Percentiles rank a stretch among this genome's conserved stretches.
phyloP scores from a whole-genome alignment of 2,329 filamentous ascomycete species.

The Botrytis porri region DNA sequence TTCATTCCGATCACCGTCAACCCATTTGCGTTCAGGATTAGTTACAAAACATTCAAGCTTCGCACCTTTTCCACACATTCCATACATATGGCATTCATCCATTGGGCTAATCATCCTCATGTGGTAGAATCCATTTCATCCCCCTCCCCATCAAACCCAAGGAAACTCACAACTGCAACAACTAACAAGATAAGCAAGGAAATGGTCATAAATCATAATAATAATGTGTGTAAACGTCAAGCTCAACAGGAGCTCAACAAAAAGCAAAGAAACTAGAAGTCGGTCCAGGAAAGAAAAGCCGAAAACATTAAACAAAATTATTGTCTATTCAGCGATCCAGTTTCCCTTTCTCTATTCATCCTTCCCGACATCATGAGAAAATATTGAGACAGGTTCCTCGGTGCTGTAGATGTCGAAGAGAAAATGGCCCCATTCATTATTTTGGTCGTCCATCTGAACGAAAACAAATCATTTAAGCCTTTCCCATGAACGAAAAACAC shows the following conservation, averaged over 20 bases:
- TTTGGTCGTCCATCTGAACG: conserved; percentile 17
- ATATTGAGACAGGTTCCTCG: conserved; percentile 9
- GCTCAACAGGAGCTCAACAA: neutral
- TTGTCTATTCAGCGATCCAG: conserved; percentile 13
- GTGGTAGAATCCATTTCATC: conserved; percentile 3
- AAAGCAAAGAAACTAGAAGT: conserved; percentile 8
- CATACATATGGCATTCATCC: neutral
- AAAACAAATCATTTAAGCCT: conserved; percentile 20
- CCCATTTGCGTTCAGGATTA: neutral
- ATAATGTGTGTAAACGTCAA: conserved; percentile 6
- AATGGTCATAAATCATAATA: conserved; percentile 20
- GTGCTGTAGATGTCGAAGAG: conserved; percentile 6
- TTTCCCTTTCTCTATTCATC: conserved; percentile 16
- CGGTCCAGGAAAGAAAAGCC: neutral
- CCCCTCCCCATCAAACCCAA: neutral
- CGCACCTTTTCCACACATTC: neutral
- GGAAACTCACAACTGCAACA: conserved; percentile 6
- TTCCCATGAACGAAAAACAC: conserved; percentile 18
- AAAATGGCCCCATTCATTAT: conserved; percentile 14
- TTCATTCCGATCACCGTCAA: neutral
- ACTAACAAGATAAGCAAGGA: neutral
- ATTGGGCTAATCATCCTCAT: neutral
- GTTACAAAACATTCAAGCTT: conserved; percentile 9
- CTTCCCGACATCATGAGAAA: conserved; percentile 16
- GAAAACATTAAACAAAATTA: conserved; percentile 9